Evolutionary conservation across 345 rosid species (phyloP).

Genomic region (Eucalyptus leucophloia): DNA sequence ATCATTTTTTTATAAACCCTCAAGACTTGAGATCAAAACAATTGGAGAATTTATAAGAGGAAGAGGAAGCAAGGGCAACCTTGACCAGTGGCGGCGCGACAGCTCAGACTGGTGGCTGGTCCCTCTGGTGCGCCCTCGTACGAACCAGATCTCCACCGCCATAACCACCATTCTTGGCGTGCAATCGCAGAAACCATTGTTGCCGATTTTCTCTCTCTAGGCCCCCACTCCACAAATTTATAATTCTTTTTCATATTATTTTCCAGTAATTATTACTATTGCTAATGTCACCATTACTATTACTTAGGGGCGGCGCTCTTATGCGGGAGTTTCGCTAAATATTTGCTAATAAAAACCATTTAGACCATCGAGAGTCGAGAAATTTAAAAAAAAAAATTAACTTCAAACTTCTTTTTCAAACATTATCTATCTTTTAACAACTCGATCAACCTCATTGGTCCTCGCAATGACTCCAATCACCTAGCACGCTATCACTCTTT

Average conservation of each 20-base stretch:
- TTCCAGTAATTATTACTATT: not conserved
- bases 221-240: not conserved
- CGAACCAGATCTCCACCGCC: not conserved
- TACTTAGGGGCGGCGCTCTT: not conserved
- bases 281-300: not conserved
- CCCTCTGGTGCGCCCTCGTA: not conserved
- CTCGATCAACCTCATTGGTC: not conserved
- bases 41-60: not conserved
- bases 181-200: not conserved
- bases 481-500: fast-evolving
- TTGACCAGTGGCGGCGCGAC: not conserved
- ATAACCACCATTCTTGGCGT: not conserved
- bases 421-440: not conserved
- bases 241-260: not conserved
- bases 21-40: not conserved
- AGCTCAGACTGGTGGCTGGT: not conserved
- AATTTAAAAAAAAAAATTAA: not conserved
- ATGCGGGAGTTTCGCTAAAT: not conserved
- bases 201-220: not conserved
- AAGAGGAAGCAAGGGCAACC: not conserved
- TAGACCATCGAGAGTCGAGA: not conserved
- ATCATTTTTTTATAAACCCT: not conserved
- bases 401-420: not conserved
- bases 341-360: not conserved
- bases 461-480: fast-evolving